Evolutionary conservation across 768 basidiomycete species (phyloP), one percentile per base, ranked within the genome.

Genomic region (Gelatoporia subvermispora): DNA sequence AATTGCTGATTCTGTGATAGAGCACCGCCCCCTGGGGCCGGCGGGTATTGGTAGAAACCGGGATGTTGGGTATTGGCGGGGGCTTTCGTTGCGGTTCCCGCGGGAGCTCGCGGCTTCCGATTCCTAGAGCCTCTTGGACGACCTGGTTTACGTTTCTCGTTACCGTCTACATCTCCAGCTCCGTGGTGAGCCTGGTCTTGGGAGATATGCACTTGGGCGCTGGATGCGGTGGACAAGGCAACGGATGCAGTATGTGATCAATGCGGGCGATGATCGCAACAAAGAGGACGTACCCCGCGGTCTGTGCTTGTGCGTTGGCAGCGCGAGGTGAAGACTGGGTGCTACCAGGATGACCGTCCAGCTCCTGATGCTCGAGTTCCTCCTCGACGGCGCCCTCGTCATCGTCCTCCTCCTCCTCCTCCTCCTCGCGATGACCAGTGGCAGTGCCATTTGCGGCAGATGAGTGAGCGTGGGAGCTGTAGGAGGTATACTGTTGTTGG

Each of bases 81-180:
- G 18, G 58, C 54, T 35, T 71, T 71, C 18, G 64, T 44, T 25
- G 60, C 51, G 36, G 60, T 44, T 16, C 56, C 50, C 13, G 62
- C 61, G 16, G 65, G 61, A 36, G 64, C 63, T 43, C 74, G 72
- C 40, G 70, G 64, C 44, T 73, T 84, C 54, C 82, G 75, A 58
- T 85, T 89, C 64, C 88, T 88, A 13, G 87, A 88, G 22, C 88
- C 88, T 52, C 84, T 74, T 28, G 88, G 88, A 51, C 88, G 79
- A 54, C 88, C 88, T 21, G 87, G 87, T 39, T 82, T 80, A 45
- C 88, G 79, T 66, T 88, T 88, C 53, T 71, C 72, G 34, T 77
- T 73, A 49, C 60, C 66, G 52, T 72, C 65, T 51, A 60, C 65
- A 35, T 62, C 59, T 28, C 51, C 47, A 13, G 50, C 35, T 7